Evolutionary conservation across 2,329 filamentous ascomycete species (phyloP), one percentile per base, ranked within the genome.

Genomic region (Alternaria longipes): DNA sequence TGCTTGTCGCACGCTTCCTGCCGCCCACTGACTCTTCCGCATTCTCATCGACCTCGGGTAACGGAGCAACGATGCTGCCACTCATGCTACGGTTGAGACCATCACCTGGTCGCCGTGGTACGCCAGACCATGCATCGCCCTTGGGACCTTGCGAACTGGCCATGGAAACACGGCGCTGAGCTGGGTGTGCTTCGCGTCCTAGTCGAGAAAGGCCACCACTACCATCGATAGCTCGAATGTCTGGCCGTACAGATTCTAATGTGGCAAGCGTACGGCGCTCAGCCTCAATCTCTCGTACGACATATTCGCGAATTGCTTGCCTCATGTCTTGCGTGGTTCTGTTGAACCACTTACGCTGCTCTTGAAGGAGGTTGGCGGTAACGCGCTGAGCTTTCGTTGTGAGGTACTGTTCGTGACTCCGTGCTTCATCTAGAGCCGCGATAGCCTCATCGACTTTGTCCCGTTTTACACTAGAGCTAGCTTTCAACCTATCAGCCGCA

Each of bases 401-500:
- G 24, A 99, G 87, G 72, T 93, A 91, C 14, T 89, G 84, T 80
- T 99, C 95, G 68, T 91, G 89, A 65, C 87, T 89, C 56, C 91
- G 87, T 4, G 95, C 95, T 74, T 98, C 95, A 65, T 97, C 93
- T 5, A 98, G 86, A 5, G 93, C 87, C 18, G 89, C 86, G 73
- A 99, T 96, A n/a, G 95, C 95, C 80, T 99, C 95, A 77, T 99
- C 95, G 28, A 98, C 95, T 82, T 98, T 99, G 76, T 99, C 95
- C 36, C 91, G 87, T 64, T 93, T 91, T 36, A 99, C 94, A 59
- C 89, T 95, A 16, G 92, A 91, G 78, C 89, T 93, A 18, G 90
- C 89, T 76, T 96, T 97, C 62, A 99, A 85, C 45, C 95, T 89
- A 78, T 98, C 94, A 1, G 94, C 93, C 1, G 94, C 92, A 65